These are phyloP conservation scores for Penicillium daleae DNA, from an alignment of 495 filamentous ascomycete genomes.

Conservation along the genomic window DNA sequence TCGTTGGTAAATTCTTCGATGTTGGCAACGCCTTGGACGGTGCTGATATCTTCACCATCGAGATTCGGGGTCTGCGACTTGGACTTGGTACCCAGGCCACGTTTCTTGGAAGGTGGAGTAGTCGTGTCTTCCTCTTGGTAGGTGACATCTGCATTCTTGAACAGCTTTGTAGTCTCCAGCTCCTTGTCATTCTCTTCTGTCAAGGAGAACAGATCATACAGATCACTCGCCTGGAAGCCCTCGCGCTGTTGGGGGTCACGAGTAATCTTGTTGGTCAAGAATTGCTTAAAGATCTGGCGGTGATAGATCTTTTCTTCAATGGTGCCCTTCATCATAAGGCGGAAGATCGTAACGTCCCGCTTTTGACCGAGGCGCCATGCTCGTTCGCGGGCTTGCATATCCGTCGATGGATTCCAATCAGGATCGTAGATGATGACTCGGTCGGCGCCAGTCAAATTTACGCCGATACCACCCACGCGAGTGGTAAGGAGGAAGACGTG, in stretches of 20 bases:
- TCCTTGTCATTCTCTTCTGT: constrained; percentile 66
- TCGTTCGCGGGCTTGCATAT: constrained; percentile 91
- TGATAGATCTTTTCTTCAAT: constrained; percentile 99
- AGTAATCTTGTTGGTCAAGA: constrained; percentile 90
- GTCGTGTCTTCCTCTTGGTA: constrained; percentile 44
- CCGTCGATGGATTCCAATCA: constrained; percentile 96
- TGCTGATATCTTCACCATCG: constrained; percentile 42
- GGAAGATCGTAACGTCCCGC: constrained; percentile 89
- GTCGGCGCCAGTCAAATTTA: constrained; percentile 93
- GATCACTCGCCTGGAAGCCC: constrained; percentile 79
- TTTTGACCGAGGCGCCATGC: constrained; percentile 97
- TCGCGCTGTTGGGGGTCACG: constrained; percentile 89
- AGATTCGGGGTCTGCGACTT: constrained; percentile 20
- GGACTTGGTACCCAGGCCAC: constrained; percentile 18
- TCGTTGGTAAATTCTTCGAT: constrained; percentile 57
- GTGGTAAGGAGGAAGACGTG: constrained; percentile 94
- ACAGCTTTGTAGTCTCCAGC: constrained; percentile 83
- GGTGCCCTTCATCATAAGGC: constrained; percentile 93
- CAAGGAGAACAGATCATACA: constrained; percentile 89
- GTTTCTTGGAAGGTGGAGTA: constrained; percentile 6
- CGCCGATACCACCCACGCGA: constrained; percentile 89
- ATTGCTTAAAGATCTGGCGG: constrained; percentile 96
- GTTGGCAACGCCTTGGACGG: constrained; percentile 61
- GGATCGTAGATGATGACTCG: constrained; percentile 97
- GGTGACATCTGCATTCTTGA: constrained; percentile 78